Conservation (phyloP, 148 eudicot genomes). For the Nepenthes mirabilis region DNA sequence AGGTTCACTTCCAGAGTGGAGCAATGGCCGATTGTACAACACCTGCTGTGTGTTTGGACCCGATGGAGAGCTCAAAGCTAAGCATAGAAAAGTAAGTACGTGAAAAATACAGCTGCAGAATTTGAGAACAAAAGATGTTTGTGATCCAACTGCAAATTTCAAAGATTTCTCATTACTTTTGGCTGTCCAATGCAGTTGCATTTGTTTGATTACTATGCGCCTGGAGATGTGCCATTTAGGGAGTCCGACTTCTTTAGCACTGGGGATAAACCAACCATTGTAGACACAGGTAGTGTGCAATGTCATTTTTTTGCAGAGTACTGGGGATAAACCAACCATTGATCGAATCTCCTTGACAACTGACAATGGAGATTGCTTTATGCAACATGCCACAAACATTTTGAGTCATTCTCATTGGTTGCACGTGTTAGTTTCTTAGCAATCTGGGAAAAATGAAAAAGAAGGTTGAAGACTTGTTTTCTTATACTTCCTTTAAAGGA, state of each 20-base stretch:
- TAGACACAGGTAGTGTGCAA: constrained; percentile 26
- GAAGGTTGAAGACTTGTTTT: no score
- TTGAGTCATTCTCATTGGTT: no score
- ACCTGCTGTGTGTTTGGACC: constrained; percentile 47
- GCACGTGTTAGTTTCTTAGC: no score
- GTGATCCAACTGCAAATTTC: no score
- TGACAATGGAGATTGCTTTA: no score
- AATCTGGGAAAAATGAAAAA: no score
- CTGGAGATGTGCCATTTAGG: constrained; percentile 24
- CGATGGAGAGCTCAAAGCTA: constrained; percentile 38
- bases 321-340: no score
- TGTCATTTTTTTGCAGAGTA: no score
- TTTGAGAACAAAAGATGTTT: no score
- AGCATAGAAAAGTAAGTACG: constrained; percentile 41
- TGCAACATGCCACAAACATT: no score
- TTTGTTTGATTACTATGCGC: constrained; percentile 35
- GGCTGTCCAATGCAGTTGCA: constrained; percentile 24
- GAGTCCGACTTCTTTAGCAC: constrained; percentile 40
- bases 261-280: constrained; percentile 40
- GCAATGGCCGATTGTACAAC: constrained; percentile 26
- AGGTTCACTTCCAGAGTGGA: constrained; percentile 38
- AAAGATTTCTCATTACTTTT: neutral
- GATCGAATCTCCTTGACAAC: no score
- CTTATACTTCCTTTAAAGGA: no score
- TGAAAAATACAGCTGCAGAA: neutral